Evolutionary conservation across 2,329 filamentous ascomycete genomes (phyloP).

Genomic region (Madurella mycetomatis): DNA sequence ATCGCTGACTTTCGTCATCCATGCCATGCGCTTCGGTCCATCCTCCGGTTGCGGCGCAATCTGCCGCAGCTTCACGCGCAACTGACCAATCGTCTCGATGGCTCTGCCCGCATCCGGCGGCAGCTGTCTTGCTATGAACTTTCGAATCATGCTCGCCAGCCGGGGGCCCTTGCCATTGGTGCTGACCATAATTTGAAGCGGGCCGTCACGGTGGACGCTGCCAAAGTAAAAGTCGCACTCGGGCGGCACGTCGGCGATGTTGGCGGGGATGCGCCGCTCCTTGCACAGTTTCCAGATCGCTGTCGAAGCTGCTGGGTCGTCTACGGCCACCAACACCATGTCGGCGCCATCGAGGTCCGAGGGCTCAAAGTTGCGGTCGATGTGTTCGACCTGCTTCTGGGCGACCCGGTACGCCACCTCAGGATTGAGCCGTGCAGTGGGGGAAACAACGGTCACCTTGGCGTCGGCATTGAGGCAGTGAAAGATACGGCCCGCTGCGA

Average conservation of each 20-base stretch:
- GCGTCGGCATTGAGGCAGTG: constrained; percentile 95
- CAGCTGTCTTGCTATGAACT: constrained; percentile 71
- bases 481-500: constrained; percentile 89
- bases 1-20: constrained; percentile 93
- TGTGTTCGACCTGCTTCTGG: constrained; percentile 69
- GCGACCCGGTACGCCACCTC: constrained; percentile 82
- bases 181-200: constrained; percentile 96
- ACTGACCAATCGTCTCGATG: constrained; percentile 74
- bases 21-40: constrained; percentile 84
- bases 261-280: constrained; percentile 75
- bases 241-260: constrained; percentile 93
- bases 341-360: constrained; percentile 75
- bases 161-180: constrained; percentile 96
- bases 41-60: constrained; percentile 69
- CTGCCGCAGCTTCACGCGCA: constrained; percentile 74
- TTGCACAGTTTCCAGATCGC: constrained; percentile 93
- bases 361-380: constrained; percentile 80
- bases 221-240: constrained; percentile 99
- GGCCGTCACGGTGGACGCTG: constrained; percentile 89
- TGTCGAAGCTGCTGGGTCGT: constrained; percentile 87
- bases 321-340: constrained; percentile 91
- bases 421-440: constrained; percentile 72
- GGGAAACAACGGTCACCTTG: constrained; percentile 79
- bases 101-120: constrained; percentile 79
- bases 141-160: constrained; percentile 78